phyloP scores from a whole-genome alignment of 2,329 filamentous ascomycete genomes.

The Alternaria arbusti region DNA sequence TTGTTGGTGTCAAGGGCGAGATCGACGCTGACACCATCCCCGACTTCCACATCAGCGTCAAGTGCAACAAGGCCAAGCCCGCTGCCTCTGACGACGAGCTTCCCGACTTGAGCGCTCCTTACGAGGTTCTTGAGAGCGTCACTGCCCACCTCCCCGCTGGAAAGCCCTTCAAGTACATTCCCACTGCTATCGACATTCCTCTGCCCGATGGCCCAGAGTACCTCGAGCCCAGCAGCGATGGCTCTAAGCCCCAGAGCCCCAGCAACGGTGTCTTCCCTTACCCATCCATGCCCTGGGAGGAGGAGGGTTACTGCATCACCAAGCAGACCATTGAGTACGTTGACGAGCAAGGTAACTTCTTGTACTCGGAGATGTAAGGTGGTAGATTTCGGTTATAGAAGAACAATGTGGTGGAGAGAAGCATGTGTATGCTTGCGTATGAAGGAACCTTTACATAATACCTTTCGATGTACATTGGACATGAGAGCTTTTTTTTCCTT shows the following conservation, averaged over 20 bases:
- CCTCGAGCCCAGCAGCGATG: constrained; percentile 10
- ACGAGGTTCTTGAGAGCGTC: constrained; percentile 32
- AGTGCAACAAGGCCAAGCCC: constrained; percentile 39
- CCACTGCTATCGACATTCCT: constrained; percentile 25
- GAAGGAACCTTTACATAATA: constrained; percentile 12
- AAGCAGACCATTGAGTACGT: constrained; percentile 45
- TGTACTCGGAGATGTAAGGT: constrained; percentile 33
- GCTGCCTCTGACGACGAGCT: constrained; percentile 31
- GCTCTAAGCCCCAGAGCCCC: constrained; percentile 6
- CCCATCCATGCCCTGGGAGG: constrained; percentile 29
- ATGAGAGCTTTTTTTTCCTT: constrained; percentile 13
- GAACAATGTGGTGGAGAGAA: not conserved
- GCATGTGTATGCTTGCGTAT: constrained; percentile 2
- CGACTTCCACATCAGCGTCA: constrained; percentile 43
- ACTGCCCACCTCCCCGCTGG: constrained; percentile 39
- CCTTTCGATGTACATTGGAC: constrained; percentile 12
- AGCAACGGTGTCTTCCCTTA: constrained; percentile 20
- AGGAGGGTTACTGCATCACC: constrained; percentile 39
- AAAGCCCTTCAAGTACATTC: constrained; percentile 37
- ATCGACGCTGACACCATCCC: constrained; percentile 36
- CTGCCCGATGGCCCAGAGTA: constrained; percentile 23
- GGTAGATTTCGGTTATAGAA: not conserved
- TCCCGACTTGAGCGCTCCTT: constrained; percentile 37
- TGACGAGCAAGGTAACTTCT: constrained; percentile 39
- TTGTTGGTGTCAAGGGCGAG: constrained; percentile 42